Percentiles rank a stretch among this genome's conserved stretches.
Conservation (phyloP, 1,284 basidiomycete species). For the Tausonia pullulans region DNA sequence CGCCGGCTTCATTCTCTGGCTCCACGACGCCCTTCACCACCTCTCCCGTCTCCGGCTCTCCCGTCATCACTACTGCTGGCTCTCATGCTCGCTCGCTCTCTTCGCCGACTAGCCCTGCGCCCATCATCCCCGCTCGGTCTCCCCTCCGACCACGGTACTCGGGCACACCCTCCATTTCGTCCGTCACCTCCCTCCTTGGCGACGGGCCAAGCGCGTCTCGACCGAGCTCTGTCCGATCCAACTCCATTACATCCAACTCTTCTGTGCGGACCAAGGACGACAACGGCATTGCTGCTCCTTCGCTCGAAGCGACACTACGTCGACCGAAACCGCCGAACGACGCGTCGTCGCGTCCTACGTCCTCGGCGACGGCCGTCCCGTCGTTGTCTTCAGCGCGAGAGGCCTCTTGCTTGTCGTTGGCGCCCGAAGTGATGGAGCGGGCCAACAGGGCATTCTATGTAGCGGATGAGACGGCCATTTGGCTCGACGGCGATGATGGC, state of each 20-base stretch:
- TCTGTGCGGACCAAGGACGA: neutral
- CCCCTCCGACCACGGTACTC: constrained; percentile 6
- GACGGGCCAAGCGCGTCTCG: neutral
- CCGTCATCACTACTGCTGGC: neutral
- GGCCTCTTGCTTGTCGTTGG: neutral
- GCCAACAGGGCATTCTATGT: neutral
- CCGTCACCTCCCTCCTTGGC: neutral
- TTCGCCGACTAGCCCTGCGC: neutral
- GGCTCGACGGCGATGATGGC: neutral
- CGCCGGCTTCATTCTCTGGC: neutral
- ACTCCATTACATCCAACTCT: neutral
- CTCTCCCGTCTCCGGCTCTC: neutral
- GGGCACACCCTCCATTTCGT: neutral
- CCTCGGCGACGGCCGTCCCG: too few relatives aligned
- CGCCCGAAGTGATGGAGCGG: too few relatives aligned
- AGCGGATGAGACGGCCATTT: neutral
- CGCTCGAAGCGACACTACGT: neutral
- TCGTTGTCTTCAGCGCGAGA: too few relatives aligned
- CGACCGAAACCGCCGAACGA: constrained; percentile 3
- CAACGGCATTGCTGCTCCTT: neutral
- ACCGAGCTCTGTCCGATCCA: neutral
- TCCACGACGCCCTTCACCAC: too few relatives aligned
- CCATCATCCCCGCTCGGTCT: constrained; percentile 1
- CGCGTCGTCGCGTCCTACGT: too few relatives aligned
- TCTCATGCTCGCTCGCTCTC: too few relatives aligned